Base-by-base conservation (phyloP, 75 land plant genomes). In the Azolla pinnata region DNA sequence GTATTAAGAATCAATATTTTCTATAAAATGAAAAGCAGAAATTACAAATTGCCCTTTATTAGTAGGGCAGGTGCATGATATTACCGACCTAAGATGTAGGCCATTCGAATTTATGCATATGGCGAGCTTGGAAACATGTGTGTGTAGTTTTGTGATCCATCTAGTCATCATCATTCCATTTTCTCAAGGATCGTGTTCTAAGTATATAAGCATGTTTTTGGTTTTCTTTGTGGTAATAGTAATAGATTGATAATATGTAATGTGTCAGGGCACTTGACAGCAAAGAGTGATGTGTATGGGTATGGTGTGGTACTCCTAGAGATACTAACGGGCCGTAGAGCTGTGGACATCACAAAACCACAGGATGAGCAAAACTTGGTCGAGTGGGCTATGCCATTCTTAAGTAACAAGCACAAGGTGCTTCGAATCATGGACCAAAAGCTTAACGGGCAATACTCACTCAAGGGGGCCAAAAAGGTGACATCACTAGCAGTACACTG, bases 271-370 rank as follows among this genome's bases (percentile, higher is more conserved):
- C 87, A 84, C 68, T 51, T 84, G 61, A 77, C 79, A 33, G 73
- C 76, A 10, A 80, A 74, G 57, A 84, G 81, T 61, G 87, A 84
- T 54, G 87, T 84, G 0, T 82, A 75, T 58, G 78, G 83, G 0
- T 81, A 81, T 63, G 81, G 88, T 4, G 88, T 84, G 7, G 88
- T 84, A 1, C 30, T 84, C 50, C 67, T 84, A 49, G 88, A 84
- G 55, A 49, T 84, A 53, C 59, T 84, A 8, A 69, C 84, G 5
- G 85, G 85, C 7, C 40, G 2, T 8, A 62, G 65, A 25, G 73
- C 79, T 0, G 14, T 67, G n/a, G 88, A 84, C 68, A 59, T 62
- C 1, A 68, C 65, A 31, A 48, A 82, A 25, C 81, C 88, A 0
- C 35, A 44, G 44, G 81, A 65, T 4, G 51, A 81, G 29, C 74